Evolutionary conservation across 495 filamentous ascomycete species (phyloP).

Genomic region (Echria macrotheca): DNA sequence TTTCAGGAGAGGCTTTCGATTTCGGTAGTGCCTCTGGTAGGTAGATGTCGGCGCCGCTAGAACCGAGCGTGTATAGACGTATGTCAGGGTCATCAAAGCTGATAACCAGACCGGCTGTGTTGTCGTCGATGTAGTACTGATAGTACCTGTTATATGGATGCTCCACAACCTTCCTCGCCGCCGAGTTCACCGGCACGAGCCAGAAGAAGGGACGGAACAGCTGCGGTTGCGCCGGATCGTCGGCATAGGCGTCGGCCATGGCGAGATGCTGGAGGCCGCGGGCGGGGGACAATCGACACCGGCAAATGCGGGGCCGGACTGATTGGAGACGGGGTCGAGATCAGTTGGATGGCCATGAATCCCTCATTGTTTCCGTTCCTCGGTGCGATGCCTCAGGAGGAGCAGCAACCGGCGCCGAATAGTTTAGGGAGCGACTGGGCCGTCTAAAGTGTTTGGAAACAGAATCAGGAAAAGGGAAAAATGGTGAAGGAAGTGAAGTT

Average conservation of each 20-base stretch:
- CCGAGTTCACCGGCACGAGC: conserved; percentile 20
- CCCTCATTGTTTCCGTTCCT: not conserved
- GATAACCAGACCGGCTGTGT: conserved; percentile 21
- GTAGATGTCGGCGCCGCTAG: conserved; percentile 21
- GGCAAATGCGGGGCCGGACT: conserved; percentile 11
- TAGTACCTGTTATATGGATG: conserved; percentile 15
- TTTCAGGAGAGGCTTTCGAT: conserved; percentile 14
- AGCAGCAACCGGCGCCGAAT: not conserved
- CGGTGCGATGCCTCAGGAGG: not conserved
- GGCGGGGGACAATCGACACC: conserved; percentile 6
- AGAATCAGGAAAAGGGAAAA: not conserved
- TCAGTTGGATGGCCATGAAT: conserved; percentile 14
- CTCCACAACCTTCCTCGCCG: conserved; percentile 11
- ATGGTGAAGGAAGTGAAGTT: not conserved
- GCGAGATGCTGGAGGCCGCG: not conserved
- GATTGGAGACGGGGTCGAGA: not conserved
- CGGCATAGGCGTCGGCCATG: conserved; percentile 8
- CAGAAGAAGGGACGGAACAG: conserved; percentile 15
- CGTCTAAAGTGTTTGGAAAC: not conserved
- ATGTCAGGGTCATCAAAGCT: conserved; percentile 16
- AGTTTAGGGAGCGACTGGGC: not conserved
- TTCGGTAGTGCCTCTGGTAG: conserved; percentile 18
- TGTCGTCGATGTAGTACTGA: conserved; percentile 9
- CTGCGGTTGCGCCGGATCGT: not conserved
- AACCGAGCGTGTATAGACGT: conserved; percentile 17